phyloP scores from a whole-genome alignment of 164 flowering plant species.

The Protea cynaroides region DNA sequence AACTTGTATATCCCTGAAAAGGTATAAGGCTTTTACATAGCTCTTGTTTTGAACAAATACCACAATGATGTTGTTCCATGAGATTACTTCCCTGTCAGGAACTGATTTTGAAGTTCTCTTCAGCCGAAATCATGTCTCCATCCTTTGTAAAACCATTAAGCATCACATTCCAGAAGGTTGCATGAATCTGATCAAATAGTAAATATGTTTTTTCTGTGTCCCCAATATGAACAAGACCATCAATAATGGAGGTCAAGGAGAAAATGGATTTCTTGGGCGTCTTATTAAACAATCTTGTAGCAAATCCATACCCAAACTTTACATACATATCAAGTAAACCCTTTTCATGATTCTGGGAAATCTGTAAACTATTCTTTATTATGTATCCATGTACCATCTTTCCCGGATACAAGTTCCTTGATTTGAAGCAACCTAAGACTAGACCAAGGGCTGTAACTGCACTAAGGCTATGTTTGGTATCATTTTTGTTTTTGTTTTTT shows the following conservation, averaged over 20 bases:
- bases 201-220: constrained; percentile 3
- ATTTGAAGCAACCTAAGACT: constrained; percentile 7
- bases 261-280: constrained; percentile 11
- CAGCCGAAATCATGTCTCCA: constrained; percentile 11
- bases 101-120: constrained; percentile 7
- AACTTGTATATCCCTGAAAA: constrained; percentile 5
- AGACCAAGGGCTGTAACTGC: constrained; percentile 11
- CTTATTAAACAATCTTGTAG: constrained; percentile 11
- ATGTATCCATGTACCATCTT: constrained; percentile 15
- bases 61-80: too few species aligned
- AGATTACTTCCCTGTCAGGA: constrained; percentile 19
- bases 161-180: constrained; percentile 17
- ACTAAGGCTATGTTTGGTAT: constrained; percentile 9
- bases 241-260: constrained; percentile 13
- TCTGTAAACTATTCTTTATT: constrained; percentile 5
- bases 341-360: constrained; percentile 9
- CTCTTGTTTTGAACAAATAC: constrained; percentile 12
- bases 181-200: constrained; percentile 17
- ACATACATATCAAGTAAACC: constrained; percentile 14
- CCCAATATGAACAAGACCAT: constrained; percentile 7
- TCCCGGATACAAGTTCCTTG: constrained; percentile 8
- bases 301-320: constrained; percentile 8
- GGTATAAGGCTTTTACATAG: background rate
- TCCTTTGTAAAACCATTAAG: constrained; percentile 7
- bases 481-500: too few species aligned